Evolutionary conservation across 805 yeast genomes (phyloP), one percentile per base, ranked within the genome.

Genomic region (Yarrowia deformans): DNA sequence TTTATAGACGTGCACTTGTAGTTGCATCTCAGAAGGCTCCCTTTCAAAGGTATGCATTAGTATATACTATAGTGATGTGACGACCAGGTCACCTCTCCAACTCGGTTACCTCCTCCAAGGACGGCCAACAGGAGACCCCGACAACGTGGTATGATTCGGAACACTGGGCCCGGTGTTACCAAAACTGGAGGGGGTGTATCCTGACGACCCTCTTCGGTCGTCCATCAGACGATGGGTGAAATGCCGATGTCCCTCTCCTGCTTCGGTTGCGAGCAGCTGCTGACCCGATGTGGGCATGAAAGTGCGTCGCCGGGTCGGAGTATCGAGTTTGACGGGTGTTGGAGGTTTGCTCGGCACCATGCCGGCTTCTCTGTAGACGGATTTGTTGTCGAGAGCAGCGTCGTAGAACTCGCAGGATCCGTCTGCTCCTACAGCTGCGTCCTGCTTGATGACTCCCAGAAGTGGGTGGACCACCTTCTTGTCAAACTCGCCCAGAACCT

Each of bases 401-500:
- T 74, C 69, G 61, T 50, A 75, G 23, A 72, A 56, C 16, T 72
- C 73, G 34, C 73, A 77, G 2, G 69, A 70, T 29, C 78, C 78
- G 45, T 77, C 79, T 1, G 78, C 70, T 37, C 80, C 80, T 7
- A 89, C 81, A 29, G 84, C 81, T 7, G 84, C 91, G 72, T 90
- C 91, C 72, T 87, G 84, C 58, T 82, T 81, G 58, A 80, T 76
- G 12, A 82, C 81, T 9, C 86, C 81, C 1, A 85, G 78, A 64
- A 83, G 82, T 2, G 92, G 93, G 43, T 83, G 83, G 18, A 89
- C 88, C 71, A 82, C 85, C 75, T 90, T 90, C 39, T 82, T 77
- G 72, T 88, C 84, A 73, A 87, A 87, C 73, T 90, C 95, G 45
- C 83, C 83, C 70, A 87, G 79, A 71, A 85, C 84, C 74, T 89